These are phyloP conservation scores for Leishmania mexicana DNA, from an alignment of 208 protist genomes.

Conservation along the genomic window DNA sequence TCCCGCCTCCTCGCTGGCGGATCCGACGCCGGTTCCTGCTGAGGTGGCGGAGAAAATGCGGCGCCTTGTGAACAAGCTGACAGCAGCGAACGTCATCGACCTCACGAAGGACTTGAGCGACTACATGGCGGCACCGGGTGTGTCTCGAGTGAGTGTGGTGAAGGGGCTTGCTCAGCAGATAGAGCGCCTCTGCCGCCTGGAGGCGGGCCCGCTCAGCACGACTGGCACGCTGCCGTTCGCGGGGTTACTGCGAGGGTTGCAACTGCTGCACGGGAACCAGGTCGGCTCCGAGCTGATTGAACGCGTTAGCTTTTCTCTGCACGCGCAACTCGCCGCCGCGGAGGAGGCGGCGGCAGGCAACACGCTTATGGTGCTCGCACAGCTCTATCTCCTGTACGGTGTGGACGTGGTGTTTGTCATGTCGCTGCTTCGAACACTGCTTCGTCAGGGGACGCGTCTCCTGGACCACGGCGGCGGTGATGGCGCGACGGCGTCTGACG, in stretches of 20 bases:
- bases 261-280: slow-evolving; percentile 70
- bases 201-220: slow-evolving; percentile 57
- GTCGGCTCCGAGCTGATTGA: slow-evolving; percentile 78
- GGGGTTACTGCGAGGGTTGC: slow-evolving; percentile 73
- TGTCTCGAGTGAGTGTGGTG: slow-evolving; percentile 60
- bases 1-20: neutral
- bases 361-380: slow-evolving; percentile 66
- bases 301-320: slow-evolving; percentile 44
- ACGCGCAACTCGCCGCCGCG: slow-evolving; percentile 43
- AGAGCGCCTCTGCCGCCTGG: slow-evolving; percentile 57
- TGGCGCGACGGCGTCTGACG: neutral
- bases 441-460: slow-evolving; percentile 29
- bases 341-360: slow-evolving; percentile 62
- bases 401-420: slow-evolving; percentile 64
- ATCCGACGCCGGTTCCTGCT: slow-evolving; percentile 23
- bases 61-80: slow-evolving; percentile 79
- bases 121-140: slow-evolving; percentile 40
- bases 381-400: slow-evolving; percentile 76
- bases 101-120: slow-evolving; percentile 64
- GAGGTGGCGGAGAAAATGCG: slow-evolving; percentile 43
- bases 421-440: slow-evolving; percentile 53
- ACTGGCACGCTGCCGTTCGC: slow-evolving; percentile 72
- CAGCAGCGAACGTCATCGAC: slow-evolving; percentile 72
- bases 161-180: slow-evolving; percentile 54
- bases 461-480: slow-evolving; percentile 1